Evolutionary conservation across 192 early-diverging fungal species (phyloP).

Genomic region (Coemansia sp.): DNA sequence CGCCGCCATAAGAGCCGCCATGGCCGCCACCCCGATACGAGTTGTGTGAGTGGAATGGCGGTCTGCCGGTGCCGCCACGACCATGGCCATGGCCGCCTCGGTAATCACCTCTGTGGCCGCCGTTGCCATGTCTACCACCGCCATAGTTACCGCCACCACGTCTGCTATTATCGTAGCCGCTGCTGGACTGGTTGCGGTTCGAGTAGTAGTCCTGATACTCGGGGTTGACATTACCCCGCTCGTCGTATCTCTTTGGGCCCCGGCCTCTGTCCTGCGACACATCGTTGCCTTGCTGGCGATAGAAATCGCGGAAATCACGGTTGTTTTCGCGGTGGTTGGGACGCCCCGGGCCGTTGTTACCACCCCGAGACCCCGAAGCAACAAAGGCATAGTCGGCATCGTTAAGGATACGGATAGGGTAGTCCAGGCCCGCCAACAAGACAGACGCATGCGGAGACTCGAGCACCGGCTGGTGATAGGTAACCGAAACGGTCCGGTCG

Average conservation of each 20-base stretch:
- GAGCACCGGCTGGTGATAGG: constrained; percentile 44
- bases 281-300: constrained; percentile 48
- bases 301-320: constrained; percentile 40
- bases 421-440: constrained; percentile 38
- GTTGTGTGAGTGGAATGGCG: background rate
- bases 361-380: constrained; percentile 30
- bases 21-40: constrained; percentile 6
- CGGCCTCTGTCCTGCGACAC: constrained; percentile 41
- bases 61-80: constrained; percentile 12
- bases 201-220: constrained; percentile 19
- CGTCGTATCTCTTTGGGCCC: constrained; percentile 44
- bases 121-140: background rate
- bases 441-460: constrained; percentile 18
- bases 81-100: background rate
- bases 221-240: constrained; percentile 37
- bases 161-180: background rate
- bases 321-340: constrained; percentile 26
- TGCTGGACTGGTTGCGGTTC: background rate
- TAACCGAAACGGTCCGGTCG: constrained; percentile 58
- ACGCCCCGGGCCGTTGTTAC: constrained; percentile 23
- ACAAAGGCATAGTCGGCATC: constrained; percentile 38
- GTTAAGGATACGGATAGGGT: constrained; percentile 28
- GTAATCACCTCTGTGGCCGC: background rate
- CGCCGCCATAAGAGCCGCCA: constrained; percentile 5
- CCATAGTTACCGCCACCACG: background rate